Percentiles rank a stretch among this genome's conserved stretches.
Evolutionary conservation across 306 rosid species (phyloP).

Genomic region (Boehmeria nivea): DNA sequence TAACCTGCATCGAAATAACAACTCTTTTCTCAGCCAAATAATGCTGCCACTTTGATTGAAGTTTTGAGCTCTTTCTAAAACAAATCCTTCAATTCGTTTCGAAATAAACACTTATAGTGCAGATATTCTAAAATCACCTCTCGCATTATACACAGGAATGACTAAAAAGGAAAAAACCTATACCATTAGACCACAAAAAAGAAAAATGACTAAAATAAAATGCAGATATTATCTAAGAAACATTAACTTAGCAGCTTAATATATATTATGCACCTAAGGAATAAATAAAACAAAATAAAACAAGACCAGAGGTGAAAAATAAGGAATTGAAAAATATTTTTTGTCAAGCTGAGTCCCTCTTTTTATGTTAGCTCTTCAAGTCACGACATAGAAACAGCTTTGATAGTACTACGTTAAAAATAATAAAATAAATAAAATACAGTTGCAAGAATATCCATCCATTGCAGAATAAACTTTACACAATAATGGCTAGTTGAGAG

Average conservation of each 20-base stretch:
- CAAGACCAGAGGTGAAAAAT: neutral
- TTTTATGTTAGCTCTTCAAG: neutral
- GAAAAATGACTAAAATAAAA: neutral
- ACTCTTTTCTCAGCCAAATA: conserved; percentile 15
- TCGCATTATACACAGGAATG: neutral
- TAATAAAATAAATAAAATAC: conserved; percentile 8
- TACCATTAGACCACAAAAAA: neutral
- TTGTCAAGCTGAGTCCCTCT: neutral
- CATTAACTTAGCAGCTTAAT: neutral
- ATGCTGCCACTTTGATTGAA: neutral
- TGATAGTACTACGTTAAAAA: neutral
- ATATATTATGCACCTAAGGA: neutral
- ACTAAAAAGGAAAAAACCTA: neutral
- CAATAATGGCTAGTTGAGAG: neutral
- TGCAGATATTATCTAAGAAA: neutral
- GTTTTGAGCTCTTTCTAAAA: neutral
- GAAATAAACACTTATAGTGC: neutral
- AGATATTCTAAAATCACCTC: neutral
- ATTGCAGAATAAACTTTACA: neutral
- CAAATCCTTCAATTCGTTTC: too few species aligned
- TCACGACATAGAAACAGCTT: neutral
- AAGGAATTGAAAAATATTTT: neutral
- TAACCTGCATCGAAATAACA: conserved; percentile 49
- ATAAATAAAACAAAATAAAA: neutral
- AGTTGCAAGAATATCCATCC: conserved; percentile 10